Base-by-base conservation (phyloP, 2,329 filamentous ascomycete genomes). In the Colletotrichum eremochloae region DNA sequence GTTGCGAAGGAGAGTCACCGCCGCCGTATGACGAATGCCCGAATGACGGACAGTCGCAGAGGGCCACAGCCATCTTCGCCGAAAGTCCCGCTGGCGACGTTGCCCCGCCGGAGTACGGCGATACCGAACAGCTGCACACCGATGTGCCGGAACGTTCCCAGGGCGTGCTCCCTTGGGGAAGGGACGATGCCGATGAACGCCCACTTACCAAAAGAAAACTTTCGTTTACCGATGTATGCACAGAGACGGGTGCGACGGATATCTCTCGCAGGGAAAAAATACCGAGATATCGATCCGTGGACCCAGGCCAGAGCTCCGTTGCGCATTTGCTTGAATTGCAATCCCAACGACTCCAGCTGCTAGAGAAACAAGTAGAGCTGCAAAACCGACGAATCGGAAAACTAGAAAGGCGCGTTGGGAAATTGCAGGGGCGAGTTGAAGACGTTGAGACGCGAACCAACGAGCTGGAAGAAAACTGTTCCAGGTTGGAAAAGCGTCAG, bases 21-120 rank as follows among this genome's bases (percentile, higher is more conserved):
- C 66, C 66, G 48, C 66, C 65, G 12, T 68, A 68, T 46, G 38
- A 12, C 31, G 46, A 63, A 55, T 31, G 9, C 8, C 24, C 18
- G 24, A 52, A 31, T 52, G 50, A 31, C 24, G 12, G 7, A 8
- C 11, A 31, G 24, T 52, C 50, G 2, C 50, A 24, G 12, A 31
- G 12, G 50, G 12, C 8, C 50, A 18, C 7, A 4, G 24, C n/a
- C 48, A 6, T 52, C 8, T 52, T 18, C 24, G 12, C 50, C 24
- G 3, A 52, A 52, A 31, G 50, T 31, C 24, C 48, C 24, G 50
- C 12, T 31, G 24, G 11, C 50, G 50, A 3, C 50, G 4, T 31
- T 52, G 12, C 12, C 24, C 50, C 24, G 1, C 24, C 12, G 2
- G 5, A 18, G 24, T 31, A 52, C 24, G 24, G 24, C 24, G 6